Conservation (phyloP, 75 land plant species). For the Cunninghamia lanceolata region DNA sequence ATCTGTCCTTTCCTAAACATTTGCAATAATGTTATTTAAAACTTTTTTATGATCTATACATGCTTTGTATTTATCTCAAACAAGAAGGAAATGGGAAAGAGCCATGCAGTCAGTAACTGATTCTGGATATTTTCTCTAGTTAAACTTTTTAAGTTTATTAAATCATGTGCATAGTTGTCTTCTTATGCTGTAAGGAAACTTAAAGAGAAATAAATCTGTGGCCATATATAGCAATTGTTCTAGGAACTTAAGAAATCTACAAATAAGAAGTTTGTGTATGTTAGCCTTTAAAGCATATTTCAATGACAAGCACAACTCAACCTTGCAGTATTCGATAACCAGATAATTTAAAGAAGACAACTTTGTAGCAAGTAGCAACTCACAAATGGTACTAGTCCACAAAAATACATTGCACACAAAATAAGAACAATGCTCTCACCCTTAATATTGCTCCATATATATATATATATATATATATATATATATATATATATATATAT, state of each 20-base stretch:
- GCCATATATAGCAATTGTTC: not conserved
- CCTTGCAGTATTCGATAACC: not conserved
- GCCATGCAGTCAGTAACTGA: not conserved
- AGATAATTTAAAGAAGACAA: too few relatives aligned
- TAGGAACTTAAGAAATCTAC: not conserved
- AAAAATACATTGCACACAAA: not conserved
- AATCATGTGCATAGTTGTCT: not conserved
- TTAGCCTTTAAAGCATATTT: not conserved
- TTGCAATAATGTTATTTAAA: not conserved
- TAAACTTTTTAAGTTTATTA: too few relatives aligned
- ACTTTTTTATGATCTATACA: not conserved
- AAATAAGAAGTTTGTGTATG: not conserved
- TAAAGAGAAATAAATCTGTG: too few relatives aligned
- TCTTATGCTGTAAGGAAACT: not conserved
- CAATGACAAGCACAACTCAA: not conserved
- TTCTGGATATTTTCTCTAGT: not conserved
- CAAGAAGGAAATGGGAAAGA: not conserved
- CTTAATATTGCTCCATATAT: not conserved
- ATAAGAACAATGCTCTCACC: not conserved
- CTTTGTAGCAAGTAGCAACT: not conserved
- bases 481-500: too few relatives aligned
- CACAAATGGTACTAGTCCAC: not conserved
- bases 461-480: too few relatives aligned
- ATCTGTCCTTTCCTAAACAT: not conserved
- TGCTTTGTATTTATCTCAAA: not conserved